These are phyloP conservation scores for Floccularia luteovirens DNA, from an alignment of 768 basidiomycete species.

Conservation along the genomic window DNA sequence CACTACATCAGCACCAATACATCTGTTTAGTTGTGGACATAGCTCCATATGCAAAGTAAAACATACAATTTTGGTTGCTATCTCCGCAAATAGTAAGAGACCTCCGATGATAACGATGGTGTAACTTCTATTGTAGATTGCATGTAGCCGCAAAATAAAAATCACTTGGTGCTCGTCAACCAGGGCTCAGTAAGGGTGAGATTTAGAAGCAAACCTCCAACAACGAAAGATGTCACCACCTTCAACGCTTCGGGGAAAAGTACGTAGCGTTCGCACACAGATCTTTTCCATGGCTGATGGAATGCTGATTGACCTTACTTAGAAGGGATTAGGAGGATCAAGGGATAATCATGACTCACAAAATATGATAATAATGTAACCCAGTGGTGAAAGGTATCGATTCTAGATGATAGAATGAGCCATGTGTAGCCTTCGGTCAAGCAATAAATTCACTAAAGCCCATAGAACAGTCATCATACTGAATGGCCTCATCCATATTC, in stretches of 20 bases:
- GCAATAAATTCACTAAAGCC: slow-evolving; percentile 15
- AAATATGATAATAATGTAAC: slow-evolving; percentile 24
- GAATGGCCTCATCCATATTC: slow-evolving; percentile 22
- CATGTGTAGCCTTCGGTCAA: neutral
- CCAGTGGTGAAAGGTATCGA: slow-evolving; percentile 26
- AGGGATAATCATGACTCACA: slow-evolving; percentile 13
- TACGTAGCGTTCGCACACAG: slow-evolving; percentile 23
- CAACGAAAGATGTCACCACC: slow-evolving; percentile 19
- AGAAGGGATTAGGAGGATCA: neutral
- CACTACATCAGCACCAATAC: slow-evolving; percentile 13
- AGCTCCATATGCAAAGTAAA: neutral
- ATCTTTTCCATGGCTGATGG: slow-evolving; percentile 22
- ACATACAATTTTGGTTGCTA: slow-evolving; percentile 25
- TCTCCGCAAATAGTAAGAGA: slow-evolving; percentile 14
- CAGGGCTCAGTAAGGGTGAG: neutral
- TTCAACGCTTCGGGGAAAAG: slow-evolving; percentile 27
- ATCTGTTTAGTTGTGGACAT: neutral
- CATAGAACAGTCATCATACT: slow-evolving; percentile 20
- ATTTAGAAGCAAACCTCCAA: slow-evolving; percentile 17
- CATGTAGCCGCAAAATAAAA: slow-evolving; percentile 20
- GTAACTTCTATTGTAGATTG: slow-evolving; percentile 19
- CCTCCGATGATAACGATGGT: slow-evolving; percentile 11
- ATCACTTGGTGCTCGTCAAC: slow-evolving; percentile 11
- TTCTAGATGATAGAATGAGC: slow-evolving; percentile 15
- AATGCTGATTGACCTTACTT: slow-evolving; percentile 14